phyloP scores from a whole-genome alignment of 1,139 yeast genomes.

The Maudiozyma humilis region DNA sequence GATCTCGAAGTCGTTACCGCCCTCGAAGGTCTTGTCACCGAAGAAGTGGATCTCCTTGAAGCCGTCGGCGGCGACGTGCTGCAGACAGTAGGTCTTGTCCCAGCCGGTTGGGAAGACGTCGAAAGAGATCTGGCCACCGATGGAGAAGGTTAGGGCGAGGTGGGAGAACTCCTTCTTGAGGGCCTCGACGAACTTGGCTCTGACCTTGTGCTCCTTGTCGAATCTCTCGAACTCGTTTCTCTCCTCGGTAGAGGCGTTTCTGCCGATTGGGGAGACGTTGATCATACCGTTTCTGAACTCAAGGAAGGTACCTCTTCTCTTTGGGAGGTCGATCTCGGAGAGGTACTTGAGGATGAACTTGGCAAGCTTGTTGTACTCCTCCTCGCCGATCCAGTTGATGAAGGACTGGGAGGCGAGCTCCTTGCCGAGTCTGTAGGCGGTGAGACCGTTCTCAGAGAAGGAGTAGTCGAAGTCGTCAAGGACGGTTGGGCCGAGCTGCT shows the following conservation, averaged over 20 bases:
- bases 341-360: slow-evolving; percentile 80
- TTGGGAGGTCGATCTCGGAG: slow-evolving; percentile 79
- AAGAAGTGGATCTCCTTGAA: slow-evolving; percentile 90
- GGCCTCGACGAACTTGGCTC: slow-evolving; percentile 77
- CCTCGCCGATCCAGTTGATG: slow-evolving; percentile 92
- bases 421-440: slow-evolving; percentile 89
- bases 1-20: slow-evolving; percentile 98
- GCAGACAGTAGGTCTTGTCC: slow-evolving; percentile 97
- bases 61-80: slow-evolving; percentile 78
- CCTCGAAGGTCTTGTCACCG: slow-evolving; percentile 95
- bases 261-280: slow-evolving; percentile 94
- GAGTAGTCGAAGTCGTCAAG: slow-evolving; percentile 84
- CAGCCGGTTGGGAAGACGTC: slow-evolving; percentile 99
- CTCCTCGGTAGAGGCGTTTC: slow-evolving; percentile 92
- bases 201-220: slow-evolving; percentile 71
- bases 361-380: slow-evolving; percentile 80
- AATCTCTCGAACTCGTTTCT: slow-evolving; percentile 83
- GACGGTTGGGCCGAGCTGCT: slow-evolving; percentile 80
- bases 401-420: slow-evolving; percentile 87
- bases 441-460: slow-evolving; percentile 94
- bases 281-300: slow-evolving; percentile 99
- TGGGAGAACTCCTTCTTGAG: slow-evolving; percentile 77
- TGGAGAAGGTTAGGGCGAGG: slow-evolving; percentile 83
- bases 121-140: slow-evolving; percentile 98
- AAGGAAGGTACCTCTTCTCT: slow-evolving; percentile 93